Evolutionary conservation across 768 basidiomycete species (phyloP).

Genomic region (Amanita inopinata): DNA sequence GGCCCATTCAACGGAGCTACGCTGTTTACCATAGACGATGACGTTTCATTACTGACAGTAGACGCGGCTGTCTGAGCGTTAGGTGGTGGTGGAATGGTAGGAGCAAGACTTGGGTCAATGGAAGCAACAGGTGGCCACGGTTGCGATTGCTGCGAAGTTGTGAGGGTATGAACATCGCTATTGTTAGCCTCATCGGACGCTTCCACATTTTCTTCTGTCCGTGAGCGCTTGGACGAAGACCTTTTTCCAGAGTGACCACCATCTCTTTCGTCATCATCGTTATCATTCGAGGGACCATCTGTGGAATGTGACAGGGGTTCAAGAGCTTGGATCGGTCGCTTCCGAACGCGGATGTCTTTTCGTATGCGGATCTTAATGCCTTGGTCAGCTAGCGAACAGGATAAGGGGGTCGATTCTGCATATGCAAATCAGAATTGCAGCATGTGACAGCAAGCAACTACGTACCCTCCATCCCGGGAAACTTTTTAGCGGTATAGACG

Average conservation of each 20-base stretch:
- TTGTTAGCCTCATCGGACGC: neutral
- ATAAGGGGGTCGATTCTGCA: conserved; percentile 82
- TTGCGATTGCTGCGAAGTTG: conserved; percentile 3
- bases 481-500: conserved; percentile 94
- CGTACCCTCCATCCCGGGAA: conserved; percentile 91
- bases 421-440: neutral
- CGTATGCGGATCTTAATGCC: conserved; percentile 93
- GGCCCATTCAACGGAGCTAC: conserved; percentile 16
- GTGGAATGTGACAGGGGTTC: conserved; percentile 23
- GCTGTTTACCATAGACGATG: neutral
- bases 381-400: conserved; percentile 88
- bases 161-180: conserved; percentile 3
- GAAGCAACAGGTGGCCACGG: conserved; percentile 24
- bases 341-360: conserved; percentile 82
- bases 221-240: conserved; percentile 16
- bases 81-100: conserved; percentile 26
- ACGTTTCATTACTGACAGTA: neutral
- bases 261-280: conserved; percentile 15
- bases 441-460: conserved; percentile 2
- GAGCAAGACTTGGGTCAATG: conserved; percentile 23
- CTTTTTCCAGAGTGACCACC: conserved; percentile 9
- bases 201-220: conserved; percentile 9
- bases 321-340: conserved; percentile 42
- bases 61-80: conserved; percentile 17
- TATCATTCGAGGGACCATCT: conserved; percentile 17